These are phyloP conservation scores for Thelonectria rubi DNA, from an alignment of 2,329 filamentous ascomycete species.

Conservation along the genomic window DNA sequence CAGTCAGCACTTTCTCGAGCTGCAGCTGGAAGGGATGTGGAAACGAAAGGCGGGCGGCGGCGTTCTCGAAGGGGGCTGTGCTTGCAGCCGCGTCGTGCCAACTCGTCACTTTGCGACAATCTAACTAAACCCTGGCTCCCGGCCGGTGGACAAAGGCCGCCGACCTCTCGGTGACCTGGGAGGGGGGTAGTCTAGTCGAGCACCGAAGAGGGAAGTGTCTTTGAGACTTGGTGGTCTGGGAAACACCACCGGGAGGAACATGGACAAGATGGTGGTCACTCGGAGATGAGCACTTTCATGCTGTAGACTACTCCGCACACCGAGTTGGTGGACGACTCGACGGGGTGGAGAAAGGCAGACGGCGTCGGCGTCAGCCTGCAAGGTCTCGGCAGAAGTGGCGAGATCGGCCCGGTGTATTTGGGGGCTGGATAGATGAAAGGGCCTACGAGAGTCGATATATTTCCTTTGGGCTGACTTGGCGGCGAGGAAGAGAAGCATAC, in stretches of 20 bases:
- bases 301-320: too few species aligned
- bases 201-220: too few species aligned
- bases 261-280: too few species aligned
- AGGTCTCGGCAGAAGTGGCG: constrained; percentile 11
- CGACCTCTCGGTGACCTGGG: too few species aligned
- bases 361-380: constrained; percentile 21
- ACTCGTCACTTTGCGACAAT: background rate
- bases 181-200: too few species aligned
- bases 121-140: too few species aligned
- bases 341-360: constrained; percentile 3
- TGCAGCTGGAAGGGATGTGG: constrained; percentile 11
- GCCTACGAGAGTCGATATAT: constrained; percentile 13
- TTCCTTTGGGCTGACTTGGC: constrained; percentile 2
- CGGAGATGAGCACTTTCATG: too few species aligned
- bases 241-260: too few species aligned
- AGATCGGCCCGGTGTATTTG: constrained; percentile 19
- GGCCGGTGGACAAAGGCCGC: too few species aligned
- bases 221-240: too few species aligned
- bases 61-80: constrained; percentile 25
- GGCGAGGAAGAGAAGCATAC: background rate
- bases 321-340: constrained; percentile 10
- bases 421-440: constrained; percentile 14
- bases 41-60: constrained; percentile 11
- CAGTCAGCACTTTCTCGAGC: constrained; percentile 18
- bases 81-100: constrained; percentile 4